Conservation (phyloP, 352 stramenopile genomes). For the Globisporangium sylvaticum region DNA sequence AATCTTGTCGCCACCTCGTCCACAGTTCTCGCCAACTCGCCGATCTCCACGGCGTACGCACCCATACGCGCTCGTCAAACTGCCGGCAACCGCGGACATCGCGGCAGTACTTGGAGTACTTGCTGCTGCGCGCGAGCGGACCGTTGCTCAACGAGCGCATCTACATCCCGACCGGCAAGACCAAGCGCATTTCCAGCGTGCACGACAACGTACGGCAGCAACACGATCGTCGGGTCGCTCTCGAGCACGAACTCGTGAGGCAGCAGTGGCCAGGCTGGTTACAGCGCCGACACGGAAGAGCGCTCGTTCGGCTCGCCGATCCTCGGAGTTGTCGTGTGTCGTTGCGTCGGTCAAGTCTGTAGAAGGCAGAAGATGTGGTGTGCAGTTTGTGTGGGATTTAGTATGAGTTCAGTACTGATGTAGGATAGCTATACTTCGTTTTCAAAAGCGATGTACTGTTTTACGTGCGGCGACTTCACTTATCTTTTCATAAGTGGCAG, state of each 20-base stretch:
- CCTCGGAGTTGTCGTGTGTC: no score
- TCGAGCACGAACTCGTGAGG: slow-evolving; percentile 16
- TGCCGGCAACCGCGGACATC: background rate
- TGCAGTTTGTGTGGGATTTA: no score
- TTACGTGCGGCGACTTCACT: no score
- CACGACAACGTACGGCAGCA: background rate
- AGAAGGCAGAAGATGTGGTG: no score
- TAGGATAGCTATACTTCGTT: no score
- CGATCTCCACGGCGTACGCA: slow-evolving; percentile 22
- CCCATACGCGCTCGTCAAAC: slow-evolving; percentile 44
- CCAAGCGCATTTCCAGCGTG: background rate
- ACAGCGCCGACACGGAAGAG: no score
- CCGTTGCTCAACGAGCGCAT: background rate
- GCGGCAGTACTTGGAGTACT: background rate
- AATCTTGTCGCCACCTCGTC: slow-evolving; percentile 37
- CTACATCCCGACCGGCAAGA: background rate
- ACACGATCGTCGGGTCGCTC: slow-evolving; percentile 14
- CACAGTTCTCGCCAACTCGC: slow-evolving; percentile 32
- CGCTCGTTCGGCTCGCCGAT: no score
- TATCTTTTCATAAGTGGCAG: no score
- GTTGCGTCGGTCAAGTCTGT: no score
- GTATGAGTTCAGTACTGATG: no score
- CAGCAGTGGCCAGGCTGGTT: no score
- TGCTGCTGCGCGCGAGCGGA: background rate
- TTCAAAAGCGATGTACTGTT: no score